Evolutionary conservation across 2,329 filamentous ascomycete genomes (phyloP), one percentile per base, ranked within the genome.

Genomic region (Claviceps capensis): DNA sequence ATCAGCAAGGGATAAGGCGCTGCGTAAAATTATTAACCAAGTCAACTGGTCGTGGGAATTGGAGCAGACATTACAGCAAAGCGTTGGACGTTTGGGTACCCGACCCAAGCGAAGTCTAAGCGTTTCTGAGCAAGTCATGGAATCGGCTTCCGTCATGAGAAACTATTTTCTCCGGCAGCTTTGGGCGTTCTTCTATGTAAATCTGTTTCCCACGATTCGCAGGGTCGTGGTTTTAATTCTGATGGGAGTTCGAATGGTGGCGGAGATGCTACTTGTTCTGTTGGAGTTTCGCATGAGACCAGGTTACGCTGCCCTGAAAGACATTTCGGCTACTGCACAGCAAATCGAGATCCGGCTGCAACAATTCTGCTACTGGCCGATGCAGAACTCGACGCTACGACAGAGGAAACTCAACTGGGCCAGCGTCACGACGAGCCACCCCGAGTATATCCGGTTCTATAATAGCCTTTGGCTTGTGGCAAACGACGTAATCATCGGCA

Each of bases 281-380:
- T 73, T 98, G 13, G 91, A 97, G 68, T 97, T 90, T 81, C 82
- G 88, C 37, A 76, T 82, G 23, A 80, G 84, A 47, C 85, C 87
- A 7, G 83, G 85, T 43, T 84, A 83, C 48, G 83, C 89, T 42
- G 93, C 93, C 0, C 71, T 98, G 52, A 97, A 97, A 65, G 93
- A 98, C 64, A 82, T 97, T 45, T 97, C 90, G 36, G 93, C 93
- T 14, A 97, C 91, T 0, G 93, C 93, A 23, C 93, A 98, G 65
- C 93, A 98, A 67, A 83, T 98, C 38, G 93, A 98, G 68, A 96
- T 98, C 57, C 86, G 93, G 5, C 76, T 98, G 22, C 89, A 97
- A 64, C 93, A 98, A 65, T 97, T 97, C 64, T 97, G 91, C 68
- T 98, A 98, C 67, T 97, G 91, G 90, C 94, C 93, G 2, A 88